A percentile compares a stretch with the other conserved stretches of the same genome.
These are phyloP conservation scores for Pinus taeda DNA, from an alignment of 75 land plant species.

Conservation along the genomic window DNA sequence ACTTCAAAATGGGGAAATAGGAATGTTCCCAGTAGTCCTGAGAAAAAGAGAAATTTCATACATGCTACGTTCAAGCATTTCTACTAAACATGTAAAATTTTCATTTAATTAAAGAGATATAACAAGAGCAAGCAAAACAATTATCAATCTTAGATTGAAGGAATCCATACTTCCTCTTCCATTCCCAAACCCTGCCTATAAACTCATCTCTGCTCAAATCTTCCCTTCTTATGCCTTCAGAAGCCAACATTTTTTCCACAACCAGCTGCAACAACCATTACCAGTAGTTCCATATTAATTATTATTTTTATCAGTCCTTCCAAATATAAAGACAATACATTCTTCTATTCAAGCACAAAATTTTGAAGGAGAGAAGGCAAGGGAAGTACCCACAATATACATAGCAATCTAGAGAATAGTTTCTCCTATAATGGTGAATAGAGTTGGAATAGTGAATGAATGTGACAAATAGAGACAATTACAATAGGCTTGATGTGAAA, in stretches of 20 bases:
- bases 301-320: not conserved
- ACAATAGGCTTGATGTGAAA: no score
- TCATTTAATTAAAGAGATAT: not conserved
- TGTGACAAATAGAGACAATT: no score
- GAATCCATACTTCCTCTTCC: slow-evolving; percentile 79
- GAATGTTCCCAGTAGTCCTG: not conserved
- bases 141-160: not conserved
- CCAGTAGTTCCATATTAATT: not conserved
- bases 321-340: not conserved
- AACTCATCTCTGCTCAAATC: slow-evolving; percentile 88
- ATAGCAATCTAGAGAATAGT: not conserved
- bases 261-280: slow-evolving; percentile 60
- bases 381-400: not conserved
- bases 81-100: no score
- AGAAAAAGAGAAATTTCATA: not conserved
- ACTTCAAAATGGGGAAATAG: not conserved
- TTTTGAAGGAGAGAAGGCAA: no score
- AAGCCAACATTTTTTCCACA: slow-evolving; percentile 91
- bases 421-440: no score
- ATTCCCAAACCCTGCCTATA: slow-evolving; percentile 84
- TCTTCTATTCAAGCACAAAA: not conserved
- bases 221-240: slow-evolving; percentile 76
- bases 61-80: no score
- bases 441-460: no score
- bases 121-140: not conserved